Percentiles rank a stretch among this genome's conserved stretches.
These are phyloP conservation scores for Naganishia randhawae DNA, from an alignment of 768 basidiomycete genomes.

Conservation along the genomic window DNA sequence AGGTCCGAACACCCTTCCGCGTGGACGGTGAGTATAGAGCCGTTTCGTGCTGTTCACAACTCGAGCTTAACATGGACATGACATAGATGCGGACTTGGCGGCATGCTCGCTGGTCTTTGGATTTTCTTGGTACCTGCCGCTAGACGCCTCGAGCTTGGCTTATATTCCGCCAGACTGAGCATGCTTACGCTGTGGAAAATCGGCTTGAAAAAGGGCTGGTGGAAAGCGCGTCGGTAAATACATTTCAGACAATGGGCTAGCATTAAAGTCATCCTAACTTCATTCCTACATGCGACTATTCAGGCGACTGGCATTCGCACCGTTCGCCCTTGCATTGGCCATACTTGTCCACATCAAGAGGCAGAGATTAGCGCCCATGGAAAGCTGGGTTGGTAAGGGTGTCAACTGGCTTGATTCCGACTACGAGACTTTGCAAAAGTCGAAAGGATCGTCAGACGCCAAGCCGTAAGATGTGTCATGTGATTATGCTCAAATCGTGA, in stretches of 20 bases:
- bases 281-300: background rate
- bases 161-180: constrained; percentile 25
- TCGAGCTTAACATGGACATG: background rate
- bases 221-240: constrained; percentile 12
- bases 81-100: constrained; percentile 25
- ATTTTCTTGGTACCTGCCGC: constrained; percentile 24
- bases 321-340: constrained; percentile 24
- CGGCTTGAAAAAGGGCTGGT: constrained; percentile 28
- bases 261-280: background rate
- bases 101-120: constrained; percentile 27
- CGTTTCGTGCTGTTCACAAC: background rate
- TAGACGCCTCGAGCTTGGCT: constrained; percentile 23
- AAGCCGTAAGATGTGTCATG: background rate
- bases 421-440: background rate
- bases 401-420: constrained; percentile 24
- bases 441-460: background rate
- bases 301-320: constrained; percentile 3
- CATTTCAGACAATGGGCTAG: background rate
- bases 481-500: background rate
- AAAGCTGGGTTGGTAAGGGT: constrained; percentile 27
- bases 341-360: constrained; percentile 17
- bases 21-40: constrained; percentile 6
- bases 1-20: constrained; percentile 2
- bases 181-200: constrained; percentile 24
- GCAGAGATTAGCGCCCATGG: background rate